Evolutionary conservation across 257 asterid species (phyloP), one percentile per base, ranked within the genome.

Genomic region (Salvia splendens): DNA sequence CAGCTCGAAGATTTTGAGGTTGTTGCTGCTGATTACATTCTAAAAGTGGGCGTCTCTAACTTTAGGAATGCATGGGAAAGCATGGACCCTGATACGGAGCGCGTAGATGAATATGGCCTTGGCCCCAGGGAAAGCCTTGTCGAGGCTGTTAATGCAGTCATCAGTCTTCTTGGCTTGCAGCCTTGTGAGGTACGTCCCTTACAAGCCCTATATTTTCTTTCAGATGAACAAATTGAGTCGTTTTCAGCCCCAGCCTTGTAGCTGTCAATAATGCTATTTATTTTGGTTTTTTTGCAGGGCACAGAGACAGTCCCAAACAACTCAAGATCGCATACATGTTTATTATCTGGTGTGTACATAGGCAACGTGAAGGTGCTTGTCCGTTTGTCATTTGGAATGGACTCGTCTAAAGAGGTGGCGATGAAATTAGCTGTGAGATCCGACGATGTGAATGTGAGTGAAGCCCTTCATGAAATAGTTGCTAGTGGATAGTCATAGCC

Each of bases 41-140:
- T 89, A 42, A 95, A 87, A 84, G 86, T 89, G 12, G 97, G 96
- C 1, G 97, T 95, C 58, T 91, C 99, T 67, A 95, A 95, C 80
- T 95, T 91, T 67, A 91, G 83, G 80, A 95, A 91, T 77, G 95
- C 99, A 24, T 95, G 99, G 99, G 99, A 91, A 78, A 89, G 85
- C 82, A 43, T 91, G 85, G 91, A 76, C 64, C 87, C 94, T 15
- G 95, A 82, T 51, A 58, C 65, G 14, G 98, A 95, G 78, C 88
- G 87, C 49, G 65, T 82, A 55, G 99, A 95, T 64, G 99, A 91
- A 72, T 95, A 95, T 72, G 99, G 99, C 73, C 97, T 95, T 70
- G 99, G 99, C 61, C 86, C 92, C 33, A 87, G 95, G 77, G 98
- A 95, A 74, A 89, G 89, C 74, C 84, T 94, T 48, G 33, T 88